Evolutionary conservation across 73 alveolate genomes (phyloP).

Genomic region (Diophrys appendiculata): DNA sequence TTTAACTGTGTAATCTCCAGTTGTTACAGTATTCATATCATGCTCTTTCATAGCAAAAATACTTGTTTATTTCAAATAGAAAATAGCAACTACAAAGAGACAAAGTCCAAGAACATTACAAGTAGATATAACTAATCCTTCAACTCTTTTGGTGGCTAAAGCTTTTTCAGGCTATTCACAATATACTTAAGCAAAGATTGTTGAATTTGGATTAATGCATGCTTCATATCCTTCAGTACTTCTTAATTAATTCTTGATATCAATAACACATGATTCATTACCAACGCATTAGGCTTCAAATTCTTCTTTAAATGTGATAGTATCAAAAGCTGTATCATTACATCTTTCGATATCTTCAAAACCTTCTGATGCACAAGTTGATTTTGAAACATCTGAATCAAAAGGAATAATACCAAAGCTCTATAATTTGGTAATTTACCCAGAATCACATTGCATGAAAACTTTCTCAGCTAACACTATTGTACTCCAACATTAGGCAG

Average conservation of each 20-base stretch:
- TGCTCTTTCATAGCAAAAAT: conserved; percentile 19
- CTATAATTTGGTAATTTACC: neutral
- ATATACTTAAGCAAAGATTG: too few species aligned
- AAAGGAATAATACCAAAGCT: too few species aligned
- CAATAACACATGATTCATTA: too few species aligned
- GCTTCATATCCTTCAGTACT: too few species aligned
- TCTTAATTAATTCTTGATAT: too few species aligned
- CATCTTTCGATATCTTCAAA: too few species aligned
- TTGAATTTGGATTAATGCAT: too few species aligned
- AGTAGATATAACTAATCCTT: neutral
- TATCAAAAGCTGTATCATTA: too few species aligned
- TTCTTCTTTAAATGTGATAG: too few species aligned
- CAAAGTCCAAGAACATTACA: neutral
- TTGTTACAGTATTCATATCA: conserved; percentile 58
- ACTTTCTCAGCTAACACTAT: neutral
- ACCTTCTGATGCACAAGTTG: too few species aligned
- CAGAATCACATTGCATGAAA: neutral
- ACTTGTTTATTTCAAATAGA: neutral
- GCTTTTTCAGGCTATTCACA: neutral
- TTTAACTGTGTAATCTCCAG: conserved; percentile 61
- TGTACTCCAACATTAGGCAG: conserved; percentile 26
- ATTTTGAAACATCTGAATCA: too few species aligned
- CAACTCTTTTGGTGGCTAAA: neutral
- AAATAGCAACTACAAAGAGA: neutral
- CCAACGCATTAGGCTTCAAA: too few species aligned